Evolutionary conservation across 805 yeast species (phyloP), one percentile per base, ranked within the genome.

Genomic region (Nakazawaea pomicola): DNA sequence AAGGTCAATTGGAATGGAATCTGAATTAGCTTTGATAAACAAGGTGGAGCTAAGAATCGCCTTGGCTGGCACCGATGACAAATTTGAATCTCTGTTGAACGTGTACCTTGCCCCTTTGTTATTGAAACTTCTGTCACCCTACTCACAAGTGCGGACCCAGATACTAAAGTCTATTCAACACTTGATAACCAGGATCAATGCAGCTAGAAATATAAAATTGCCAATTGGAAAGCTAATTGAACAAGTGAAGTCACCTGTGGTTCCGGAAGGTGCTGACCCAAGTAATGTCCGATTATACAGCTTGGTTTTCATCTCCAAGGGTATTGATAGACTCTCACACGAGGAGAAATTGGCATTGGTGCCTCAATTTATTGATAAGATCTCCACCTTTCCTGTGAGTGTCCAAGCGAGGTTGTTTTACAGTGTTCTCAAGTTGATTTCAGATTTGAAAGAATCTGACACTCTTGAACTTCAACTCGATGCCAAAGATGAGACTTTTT

Each of bases 31-130:
- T 1, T 61, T 85, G 43, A 70, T 86, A 29, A 79, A 80, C 52
- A 83, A 80, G 55, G 96, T 86, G 1, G 97, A 90, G 58, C 72
- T 90, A 36, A 67, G 87, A 29, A 68, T 91, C 15, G 91, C 95
- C 1, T 63, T 91, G 31, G 86, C 97, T 0, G 76, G 74, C 36
- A 66, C 80, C 0, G 83, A 81, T 35, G 68, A 61, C 2, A 83
- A 83, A 52, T 72, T 89, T 41, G 80, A 83, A 53, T 54, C 71
- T 2, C 61, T 80, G 4, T 56, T 93, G 30, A 67, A 69, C 9
- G 60, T 74, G 1, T 91, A 83, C 53, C 66, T 91, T 32, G 71
- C 87, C 1, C 96, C 99, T 1, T 55, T 91, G 20, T 61, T 91
- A 27, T 64, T 90, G 46, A 91, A 91, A 56, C 68, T 90, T 39